Percentiles rank a stretch among this genome's conserved stretches.
Conservation (phyloP, 768 basidiomycete genomes). For the Boletus tomentosulus region DNA sequence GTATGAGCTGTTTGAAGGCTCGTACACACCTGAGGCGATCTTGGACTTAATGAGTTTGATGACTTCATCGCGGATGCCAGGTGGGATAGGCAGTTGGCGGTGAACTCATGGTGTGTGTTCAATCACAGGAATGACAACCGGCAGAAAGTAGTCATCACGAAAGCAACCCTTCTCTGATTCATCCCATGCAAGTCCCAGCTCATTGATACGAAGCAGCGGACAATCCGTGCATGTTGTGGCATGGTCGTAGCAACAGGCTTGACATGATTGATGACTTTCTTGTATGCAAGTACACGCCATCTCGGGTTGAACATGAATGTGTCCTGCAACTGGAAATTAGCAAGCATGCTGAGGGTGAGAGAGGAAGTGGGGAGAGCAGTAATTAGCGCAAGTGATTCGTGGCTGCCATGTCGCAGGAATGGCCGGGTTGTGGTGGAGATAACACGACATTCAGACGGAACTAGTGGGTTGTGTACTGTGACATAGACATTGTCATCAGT, state of each 20-base stretch:
- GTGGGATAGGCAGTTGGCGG: conserved; percentile 29
- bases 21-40: conserved; percentile 37
- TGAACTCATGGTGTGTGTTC: conserved; percentile 34
- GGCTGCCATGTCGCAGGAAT: background rate
- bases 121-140: conserved; percentile 32
- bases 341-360: background rate
- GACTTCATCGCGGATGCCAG: conserved; percentile 23
- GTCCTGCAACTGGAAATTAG: background rate
- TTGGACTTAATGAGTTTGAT: conserved; percentile 32
- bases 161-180: conserved; percentile 35
- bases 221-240: conserved; percentile 33
- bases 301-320: background rate
- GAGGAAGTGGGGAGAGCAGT: background rate
- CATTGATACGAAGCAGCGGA: conserved; percentile 25
- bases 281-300: conserved; percentile 19
- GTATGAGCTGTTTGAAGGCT: conserved; percentile 38
- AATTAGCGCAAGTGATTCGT: background rate
- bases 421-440: background rate
- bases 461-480: conserved; percentile 1
- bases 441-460: background rate
- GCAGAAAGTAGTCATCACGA: conserved; percentile 30
- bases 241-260: conserved; percentile 28
- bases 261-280: conserved; percentile 28
- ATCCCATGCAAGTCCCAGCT: conserved; percentile 37
- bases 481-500: background rate